A percentile compares a stretch with the other conserved stretches of the same genome.
Conservation (phyloP, 2,329 filamentous ascomycete genomes). For the Trichoderma hamatum region DNA sequence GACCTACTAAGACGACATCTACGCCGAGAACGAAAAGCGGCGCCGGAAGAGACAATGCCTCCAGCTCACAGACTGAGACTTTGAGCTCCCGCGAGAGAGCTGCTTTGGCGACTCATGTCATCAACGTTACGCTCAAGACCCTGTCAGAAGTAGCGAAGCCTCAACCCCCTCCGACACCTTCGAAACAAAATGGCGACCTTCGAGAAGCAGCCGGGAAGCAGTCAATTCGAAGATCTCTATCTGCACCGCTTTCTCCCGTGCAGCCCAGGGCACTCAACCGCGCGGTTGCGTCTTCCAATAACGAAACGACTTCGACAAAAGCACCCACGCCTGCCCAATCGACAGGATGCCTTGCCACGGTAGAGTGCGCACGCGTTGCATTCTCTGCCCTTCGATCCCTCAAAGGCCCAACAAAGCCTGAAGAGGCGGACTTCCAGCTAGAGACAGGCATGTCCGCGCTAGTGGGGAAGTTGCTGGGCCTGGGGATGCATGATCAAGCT, state of each 20-base stretch:
- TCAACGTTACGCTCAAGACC: slow-evolving; percentile 70
- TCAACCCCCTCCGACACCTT: slow-evolving; percentile 37
- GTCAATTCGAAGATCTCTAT: slow-evolving; percentile 57
- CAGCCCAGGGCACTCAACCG: slow-evolving; percentile 65
- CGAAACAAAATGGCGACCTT: slow-evolving; percentile 41
- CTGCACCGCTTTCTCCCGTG: slow-evolving; percentile 63
- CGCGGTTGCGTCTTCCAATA: slow-evolving; percentile 52
- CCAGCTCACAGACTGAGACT: slow-evolving; percentile 33
- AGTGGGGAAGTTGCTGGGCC: slow-evolving; percentile 64
- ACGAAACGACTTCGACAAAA: slow-evolving; percentile 41
- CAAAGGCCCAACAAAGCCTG: slow-evolving; percentile 56
- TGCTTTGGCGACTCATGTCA: slow-evolving; percentile 70
- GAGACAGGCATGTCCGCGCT: slow-evolving; percentile 75
- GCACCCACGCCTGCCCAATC: slow-evolving; percentile 38
- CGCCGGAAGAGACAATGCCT: slow-evolving; percentile 28
- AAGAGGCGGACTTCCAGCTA: slow-evolving; percentile 66
- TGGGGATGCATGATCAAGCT: slow-evolving; percentile 69
- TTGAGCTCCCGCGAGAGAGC: slow-evolving; percentile 58
- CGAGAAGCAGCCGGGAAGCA: slow-evolving; percentile 44
- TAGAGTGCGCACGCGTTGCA: slow-evolving; percentile 70
- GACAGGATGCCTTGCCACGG: slow-evolving; percentile 57
- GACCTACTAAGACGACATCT: slow-evolving; percentile 35
- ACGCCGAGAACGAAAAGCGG: slow-evolving; percentile 35
- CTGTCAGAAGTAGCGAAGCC: slow-evolving; percentile 68
- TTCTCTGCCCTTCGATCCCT: slow-evolving; percentile 66